Percentiles rank a stretch among this genome's conserved stretches.
These are phyloP conservation scores for Boletus pseudopeckii DNA, from an alignment of 768 basidiomycete species.

Conservation along the genomic window DNA sequence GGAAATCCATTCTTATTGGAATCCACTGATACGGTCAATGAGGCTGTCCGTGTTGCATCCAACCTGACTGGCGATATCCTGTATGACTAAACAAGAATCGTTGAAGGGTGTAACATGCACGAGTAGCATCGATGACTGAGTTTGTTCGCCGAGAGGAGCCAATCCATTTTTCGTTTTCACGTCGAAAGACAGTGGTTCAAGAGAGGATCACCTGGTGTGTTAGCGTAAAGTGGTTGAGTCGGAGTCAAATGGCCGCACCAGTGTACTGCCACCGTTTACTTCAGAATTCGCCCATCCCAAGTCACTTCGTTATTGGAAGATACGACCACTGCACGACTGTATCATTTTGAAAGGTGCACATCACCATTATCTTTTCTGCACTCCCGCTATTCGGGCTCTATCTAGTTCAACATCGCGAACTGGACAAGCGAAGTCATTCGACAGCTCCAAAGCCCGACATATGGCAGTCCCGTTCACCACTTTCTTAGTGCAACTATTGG, in stretches of 20 bases:
- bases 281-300: neutral
- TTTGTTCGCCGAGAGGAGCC: neutral
- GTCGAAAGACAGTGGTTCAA: neutral
- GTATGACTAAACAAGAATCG: neutral
- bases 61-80: neutral
- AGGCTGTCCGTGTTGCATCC: neutral
- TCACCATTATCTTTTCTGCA: too few relatives aligned
- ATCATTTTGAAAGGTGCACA: neutral
- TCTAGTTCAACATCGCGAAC: neutral
- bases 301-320: neutral
- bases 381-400: neutral
- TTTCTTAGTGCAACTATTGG: slow-evolving; percentile 57
- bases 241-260: neutral
- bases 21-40: neutral
- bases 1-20: neutral
- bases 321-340: neutral
- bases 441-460: neutral
- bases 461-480: slow-evolving; percentile 52
- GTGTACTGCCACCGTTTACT: too few relatives aligned
- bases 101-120: neutral
- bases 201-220: too few relatives aligned
- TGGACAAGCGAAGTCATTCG: neutral
- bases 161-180: neutral
- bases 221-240: neutral
- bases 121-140: neutral